These are phyloP conservation scores for Penicillium fuscoglaucum DNA, from an alignment of 2,329 filamentous ascomycete genomes.

Conservation along the genomic window DNA sequence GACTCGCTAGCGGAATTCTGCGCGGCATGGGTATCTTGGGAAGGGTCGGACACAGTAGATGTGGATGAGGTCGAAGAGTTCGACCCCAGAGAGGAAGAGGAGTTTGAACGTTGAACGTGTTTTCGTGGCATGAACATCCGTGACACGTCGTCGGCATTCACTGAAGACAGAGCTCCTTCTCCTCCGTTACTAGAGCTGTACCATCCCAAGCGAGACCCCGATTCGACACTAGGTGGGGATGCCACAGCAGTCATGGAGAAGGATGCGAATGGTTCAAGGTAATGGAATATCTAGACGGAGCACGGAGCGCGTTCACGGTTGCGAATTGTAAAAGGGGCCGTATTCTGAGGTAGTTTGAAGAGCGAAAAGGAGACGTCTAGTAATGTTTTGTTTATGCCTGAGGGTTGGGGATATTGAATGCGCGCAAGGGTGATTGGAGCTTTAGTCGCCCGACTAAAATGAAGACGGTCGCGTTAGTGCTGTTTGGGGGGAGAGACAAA, in stretches of 20 bases:
- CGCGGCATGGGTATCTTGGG: constrained; percentile 41
- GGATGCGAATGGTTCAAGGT: constrained; percentile 19
- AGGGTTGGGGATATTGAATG: constrained; percentile 3
- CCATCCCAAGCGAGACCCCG: constrained; percentile 62
- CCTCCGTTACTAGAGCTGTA: constrained; percentile 56
- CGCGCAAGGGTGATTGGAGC: constrained; percentile 19
- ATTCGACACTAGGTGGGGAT: constrained; percentile 64
- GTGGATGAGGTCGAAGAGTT: constrained; percentile 62
- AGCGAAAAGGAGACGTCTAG: neutral
- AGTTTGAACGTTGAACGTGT: constrained; percentile 81
- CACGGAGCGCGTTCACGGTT: constrained; percentile 12
- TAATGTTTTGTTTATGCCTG: neutral
- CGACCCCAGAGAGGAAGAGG: constrained; percentile 76
- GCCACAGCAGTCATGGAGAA: constrained; percentile 66
- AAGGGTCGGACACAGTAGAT: constrained; percentile 38
- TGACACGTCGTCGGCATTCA: constrained; percentile 80
- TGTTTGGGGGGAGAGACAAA: constrained; percentile 24
- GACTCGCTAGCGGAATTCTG: constrained; percentile 40
- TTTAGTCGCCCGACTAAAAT: constrained; percentile 25
- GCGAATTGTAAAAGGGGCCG: constrained; percentile 11
- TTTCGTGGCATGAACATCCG: constrained; percentile 91
- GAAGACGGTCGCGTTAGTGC: constrained; percentile 37
- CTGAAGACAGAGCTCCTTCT: constrained; percentile 64
- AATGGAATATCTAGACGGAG: constrained; percentile 11
- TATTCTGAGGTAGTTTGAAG: neutral